Percentiles rank a stretch among this genome's conserved stretches.
Conservation (phyloP, 768 basidiomycete species). For the Termitomyces heimii region DNA sequence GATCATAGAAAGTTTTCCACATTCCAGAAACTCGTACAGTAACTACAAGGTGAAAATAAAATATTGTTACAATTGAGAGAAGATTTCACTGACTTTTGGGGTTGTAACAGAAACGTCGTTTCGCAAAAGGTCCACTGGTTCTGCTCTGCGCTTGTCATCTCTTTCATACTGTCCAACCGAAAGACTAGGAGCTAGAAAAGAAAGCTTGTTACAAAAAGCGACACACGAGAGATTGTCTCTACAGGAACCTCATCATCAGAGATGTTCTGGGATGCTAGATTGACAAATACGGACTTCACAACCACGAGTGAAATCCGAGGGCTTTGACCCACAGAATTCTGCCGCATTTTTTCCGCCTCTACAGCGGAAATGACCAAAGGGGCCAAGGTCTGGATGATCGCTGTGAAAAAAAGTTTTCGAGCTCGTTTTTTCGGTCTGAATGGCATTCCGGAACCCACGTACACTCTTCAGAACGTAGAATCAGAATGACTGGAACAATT, state of each 20-base stretch:
- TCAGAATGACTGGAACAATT: background rate
- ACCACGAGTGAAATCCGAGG: background rate
- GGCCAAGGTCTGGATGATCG: background rate
- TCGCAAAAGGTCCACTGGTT: background rate
- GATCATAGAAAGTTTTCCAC: constrained; percentile 32
- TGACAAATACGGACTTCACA: background rate
- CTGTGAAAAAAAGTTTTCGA: background rate
- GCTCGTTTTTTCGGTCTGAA: background rate
- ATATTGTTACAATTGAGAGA: background rate
- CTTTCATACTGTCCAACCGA: background rate
- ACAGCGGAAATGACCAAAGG: background rate
- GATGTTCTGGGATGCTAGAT: background rate
- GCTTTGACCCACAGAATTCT: background rate
- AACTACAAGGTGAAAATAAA: constrained; percentile 21
- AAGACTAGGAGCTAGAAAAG: background rate
- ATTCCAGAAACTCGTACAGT: constrained; percentile 31
- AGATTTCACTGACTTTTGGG: constrained; percentile 26
- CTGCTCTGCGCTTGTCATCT: background rate
- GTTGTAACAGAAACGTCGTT: constrained; percentile 16
- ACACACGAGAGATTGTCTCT: background rate
- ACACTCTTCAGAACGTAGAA: constrained; percentile 7
- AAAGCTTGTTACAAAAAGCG: background rate
- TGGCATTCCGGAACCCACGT: background rate
- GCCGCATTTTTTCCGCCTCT: background rate
- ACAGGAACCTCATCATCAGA: background rate